Base-by-base conservation (phyloP, 139 green algal genomes). In the Chlamydomonas eustigma region DNA sequence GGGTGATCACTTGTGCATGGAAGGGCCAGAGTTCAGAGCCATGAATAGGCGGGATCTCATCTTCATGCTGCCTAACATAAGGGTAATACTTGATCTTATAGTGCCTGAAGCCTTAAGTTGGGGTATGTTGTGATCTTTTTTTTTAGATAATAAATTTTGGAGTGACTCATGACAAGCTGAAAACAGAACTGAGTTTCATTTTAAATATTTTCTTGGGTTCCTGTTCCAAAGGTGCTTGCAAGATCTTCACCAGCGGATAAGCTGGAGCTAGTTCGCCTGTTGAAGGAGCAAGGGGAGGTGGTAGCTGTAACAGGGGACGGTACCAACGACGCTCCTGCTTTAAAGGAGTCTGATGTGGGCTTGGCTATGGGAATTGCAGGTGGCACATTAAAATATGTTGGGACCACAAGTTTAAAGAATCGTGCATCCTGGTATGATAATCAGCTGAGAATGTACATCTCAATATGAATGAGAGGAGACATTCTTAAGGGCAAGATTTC, bases 251-350 rank as follows among this genome's bases (percentile, higher is more conserved):
- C 95, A 22, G 84, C 88, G 32, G 95, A 99, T 87, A 99, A 99
- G 91, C 90, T 93, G 78, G 88, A 75, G 31, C 86, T 99, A 68
- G 94, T 98, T 44, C 84, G 81, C 25, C 86, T 91, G 74, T 88
- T 99, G 44, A 91, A 94, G 75, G 85, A 90, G 78, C 74, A 88
- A 64, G 94, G 94, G 24, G 93, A 99, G 75, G 92, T 99, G 32
- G 95, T 98, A 67, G 92, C 92, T 0, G 94, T 98, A 33, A 98
- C 94, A 0, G 94, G 94, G n/a, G 94, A 97, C 79, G 94, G 95
- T 80, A 98, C 94, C 66, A 99, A 99, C 79, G 95, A 99, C 75
- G 96, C 95, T 0, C 95, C 96, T 24, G 96, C 91, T 0, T 91
- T 99, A 8, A 97, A 97, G 78, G 90, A 97, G 87, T 91, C 87